Base-by-base conservation (phyloP, 2,329 filamentous ascomycete species). In the Cladosporium austrohemisphaericum region DNA sequence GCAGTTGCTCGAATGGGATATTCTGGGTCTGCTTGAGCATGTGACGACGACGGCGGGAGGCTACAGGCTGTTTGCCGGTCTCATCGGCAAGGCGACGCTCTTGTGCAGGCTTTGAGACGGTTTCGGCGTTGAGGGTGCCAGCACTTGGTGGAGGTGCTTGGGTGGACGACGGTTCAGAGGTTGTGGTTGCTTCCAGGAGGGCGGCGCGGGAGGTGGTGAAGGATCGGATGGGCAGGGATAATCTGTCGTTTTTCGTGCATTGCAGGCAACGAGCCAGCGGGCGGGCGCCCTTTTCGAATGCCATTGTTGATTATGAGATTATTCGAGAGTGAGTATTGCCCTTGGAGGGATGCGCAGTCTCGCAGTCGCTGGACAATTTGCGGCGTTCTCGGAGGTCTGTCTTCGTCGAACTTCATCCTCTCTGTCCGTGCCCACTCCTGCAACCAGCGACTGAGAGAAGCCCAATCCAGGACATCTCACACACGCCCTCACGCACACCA, bases 1-100 rank as follows among this genome's bases (percentile, higher is more conserved):
- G 93, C 58, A 98, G 75, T 66, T 92, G 86, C 74, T 95, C 89
- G 65, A 98, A 96, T 20, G 91, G 89, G 41, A 95, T 73, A 54
- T 77, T 71, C 29, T 73, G 79, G 60, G 73, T 80, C 62, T 77
- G 54, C 8, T 53, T 51, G 20, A 67, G 56, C 33, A 66, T 68
- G 41, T 71, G 71, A 65, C 92, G 85, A 55, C 91, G 85, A 75
- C 91, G 82, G 60, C 91, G 83, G 37, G 90, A 95, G 43, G 91
- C 91, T 60, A 95, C 75, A 45, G 88, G 89, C 54, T 82, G 77
- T 40, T 67, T 61, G 48, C 87, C 85, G 56, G 78, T 72, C 29
- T 49, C 44, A 9, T 36, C 23, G 13, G 36, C 32, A n/a, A 44
- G 18, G 37, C 47, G 20, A 43, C 36, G 40, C 20, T 51, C 49